Base-by-base conservation (phyloP, 495 filamentous ascomycete species). In the Viridothelium virens region DNA sequence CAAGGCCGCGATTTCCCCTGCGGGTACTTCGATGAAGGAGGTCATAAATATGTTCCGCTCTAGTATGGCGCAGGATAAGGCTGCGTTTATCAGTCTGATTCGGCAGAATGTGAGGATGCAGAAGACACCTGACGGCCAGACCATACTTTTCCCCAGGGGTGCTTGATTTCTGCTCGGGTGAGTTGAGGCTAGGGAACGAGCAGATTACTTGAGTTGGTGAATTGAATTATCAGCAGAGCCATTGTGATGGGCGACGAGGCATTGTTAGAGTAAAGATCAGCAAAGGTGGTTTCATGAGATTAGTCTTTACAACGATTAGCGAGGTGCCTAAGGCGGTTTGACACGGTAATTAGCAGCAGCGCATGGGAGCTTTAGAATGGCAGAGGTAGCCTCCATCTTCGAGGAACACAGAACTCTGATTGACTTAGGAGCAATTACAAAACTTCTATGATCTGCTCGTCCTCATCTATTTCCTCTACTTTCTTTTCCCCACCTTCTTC, bases 1-100 rank as follows among this genome's bases (percentile, higher is more conserved):
- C 64, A 78, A 87, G 69, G 82, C 84, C 3, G 83, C 83, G 1
- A 81, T 92, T 56, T 88, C 89, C 1, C 76, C 80, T 6, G 79
- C 80, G n/a, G 91, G 90, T 38, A 88, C 92, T 61, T 76, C 79
- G 1, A 86, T 91, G 62, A 79, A 76, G 36, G 79, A 82, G 2
- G 75, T 94, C 16, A 75, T 91, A 34, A 82, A 77, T 18, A 76
- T 79, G 14, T 94, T 93, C 76, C 79, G 82, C 12, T 74, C 77
- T 47, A 82, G 86, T 12, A 78, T 90, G 7, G 73, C 76, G 16
- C 72, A 74, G 39, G 71, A 74, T 25, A 78, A 77, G 64, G 77
- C 75, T 67, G 72, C 76, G 2, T 88, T 87, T 75, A 82, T 86
- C 47, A 70, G 73, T 31, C 50, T 86, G 67, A 83, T 88, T 63